Evolutionary conservation across 2,329 filamentous ascomycete species (phyloP).

Genomic region (Trichoderma sp.): DNA sequence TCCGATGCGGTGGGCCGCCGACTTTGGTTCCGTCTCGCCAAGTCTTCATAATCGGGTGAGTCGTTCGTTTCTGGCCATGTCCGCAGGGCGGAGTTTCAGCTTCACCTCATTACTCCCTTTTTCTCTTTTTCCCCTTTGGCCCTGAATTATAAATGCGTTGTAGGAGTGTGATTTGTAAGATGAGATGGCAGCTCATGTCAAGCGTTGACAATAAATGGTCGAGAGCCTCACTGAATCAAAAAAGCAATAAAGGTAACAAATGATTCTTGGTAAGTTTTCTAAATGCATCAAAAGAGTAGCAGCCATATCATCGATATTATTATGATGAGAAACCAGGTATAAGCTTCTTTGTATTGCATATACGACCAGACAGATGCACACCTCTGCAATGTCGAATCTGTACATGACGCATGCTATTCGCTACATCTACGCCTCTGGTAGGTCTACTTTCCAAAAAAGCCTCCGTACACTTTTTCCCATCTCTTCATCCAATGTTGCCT

Average conservation of each 20-base stretch:
- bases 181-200: not conserved
- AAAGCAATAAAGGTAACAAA: not conserved
- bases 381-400: not conserved
- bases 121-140: not conserved
- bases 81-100: not conserved
- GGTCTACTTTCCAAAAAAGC: conserved; percentile 1
- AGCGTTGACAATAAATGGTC: not conserved
- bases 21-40: not conserved
- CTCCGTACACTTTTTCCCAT: conserved; percentile 18
- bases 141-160: not conserved
- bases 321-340: not conserved
- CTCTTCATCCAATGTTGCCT: not conserved
- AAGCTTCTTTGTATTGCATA: not conserved
- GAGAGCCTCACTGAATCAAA: not conserved
- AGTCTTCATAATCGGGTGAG: not conserved
- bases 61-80: not conserved
- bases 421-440: not conserved
- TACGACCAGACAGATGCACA: not conserved
- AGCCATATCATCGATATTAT: not conserved
- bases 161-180: not conserved
- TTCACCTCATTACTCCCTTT: not conserved
- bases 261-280: not conserved
- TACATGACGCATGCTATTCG: conserved; percentile 25
- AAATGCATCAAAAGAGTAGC: not conserved
- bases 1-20: conserved; percentile 11